Base-by-base conservation (phyloP, 371 early-diverging fungal species). In the Apophysomyces trapeziformis region DNA sequence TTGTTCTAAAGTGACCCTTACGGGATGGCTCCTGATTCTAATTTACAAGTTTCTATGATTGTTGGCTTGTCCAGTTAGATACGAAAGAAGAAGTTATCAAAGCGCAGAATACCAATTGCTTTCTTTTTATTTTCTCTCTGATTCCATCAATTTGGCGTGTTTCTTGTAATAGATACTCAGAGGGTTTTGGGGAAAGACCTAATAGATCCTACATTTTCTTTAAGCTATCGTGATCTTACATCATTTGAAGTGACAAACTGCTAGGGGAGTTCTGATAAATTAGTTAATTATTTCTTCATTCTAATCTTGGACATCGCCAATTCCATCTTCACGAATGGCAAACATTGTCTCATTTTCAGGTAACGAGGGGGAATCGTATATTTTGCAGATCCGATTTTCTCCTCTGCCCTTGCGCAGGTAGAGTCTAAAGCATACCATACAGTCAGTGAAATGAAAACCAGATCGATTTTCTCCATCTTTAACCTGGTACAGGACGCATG, bases 401-500 rank as follows among this genome's bases (percentile, higher is more conserved):
- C 89, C 92, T 44, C 93, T 82, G 5, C 92, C 95, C 71, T 95
- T 95, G 57, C 92, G 86, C 50, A 95, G 80, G 57, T 84, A 90
- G 38, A 95, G 70, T 60, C 94, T 82, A 44, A 54, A 39, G 11
- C 7, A 5, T 43, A 4, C 43, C 43, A n/a, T 45, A 18, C 16
- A 13, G 46, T 64, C 60, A n/a, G 5, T 32, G 46, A n/a, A n/a
- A n/a, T n/a, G 12, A 62, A 4, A 7, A 4, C 7, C 7, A 45
- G 5, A 12, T 13, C 6, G n/a, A 45, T 45, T 13, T 45, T 2
- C 12, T 45, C 13, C 16, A n/a, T 45, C 16, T 2, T 21, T 43
- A 74, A 89, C 89, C 89, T 77, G 4, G 91, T 89, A 21, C 95
- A 95, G 58, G 97, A 98, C 8, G 99, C 93, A 73, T 99, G 99